phyloP scores from a whole-genome alignment of 495 filamentous ascomycete genomes.

The Astrothelium macrocarpum region DNA sequence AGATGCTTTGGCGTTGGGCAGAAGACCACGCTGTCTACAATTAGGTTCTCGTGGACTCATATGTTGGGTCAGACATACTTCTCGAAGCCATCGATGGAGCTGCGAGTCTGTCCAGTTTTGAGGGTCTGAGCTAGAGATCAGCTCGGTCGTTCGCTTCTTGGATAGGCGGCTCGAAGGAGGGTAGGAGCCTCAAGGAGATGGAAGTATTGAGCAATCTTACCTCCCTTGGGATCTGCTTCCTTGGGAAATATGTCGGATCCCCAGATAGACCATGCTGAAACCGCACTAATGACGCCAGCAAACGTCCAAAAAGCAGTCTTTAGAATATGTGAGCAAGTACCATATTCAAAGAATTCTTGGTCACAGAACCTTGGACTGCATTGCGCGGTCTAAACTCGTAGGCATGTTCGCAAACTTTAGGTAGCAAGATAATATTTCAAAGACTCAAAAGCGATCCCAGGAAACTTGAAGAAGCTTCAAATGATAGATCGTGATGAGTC shows the following conservation, averaged over 20 bases:
- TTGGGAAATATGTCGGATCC: constrained; percentile 21
- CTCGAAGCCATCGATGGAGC: not conserved
- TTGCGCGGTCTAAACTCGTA: not conserved
- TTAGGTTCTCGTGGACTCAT: not conserved
- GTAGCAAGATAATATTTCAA: not conserved
- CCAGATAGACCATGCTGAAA: constrained; percentile 24
- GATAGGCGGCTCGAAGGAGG: not conserved
- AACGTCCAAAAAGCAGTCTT: constrained; percentile 11
- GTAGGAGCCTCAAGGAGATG: not conserved
- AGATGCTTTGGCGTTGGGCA: constrained; percentile 55
- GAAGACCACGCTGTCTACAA: constrained; percentile 54
- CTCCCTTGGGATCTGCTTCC: constrained; percentile 17
- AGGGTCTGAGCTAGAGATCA: not conserved
- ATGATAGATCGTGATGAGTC: too few relatives aligned
- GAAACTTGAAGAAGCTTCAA: too few relatives aligned
- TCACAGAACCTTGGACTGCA: not conserved
- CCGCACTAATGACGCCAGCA: constrained; percentile 22
- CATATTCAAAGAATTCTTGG: not conserved
- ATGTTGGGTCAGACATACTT: not conserved
- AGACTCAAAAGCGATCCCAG: too few relatives aligned
- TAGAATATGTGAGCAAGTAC: not conserved
- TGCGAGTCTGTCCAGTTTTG: not conserved
- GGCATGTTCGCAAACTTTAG: not conserved
- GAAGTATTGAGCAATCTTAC: not conserved
- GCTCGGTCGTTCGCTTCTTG: not conserved